A percentile compares a stretch with the other conserved stretches of the same genome.
Evolutionary conservation across 306 rosid species (phyloP).

Genomic region (Pueraria montana): DNA sequence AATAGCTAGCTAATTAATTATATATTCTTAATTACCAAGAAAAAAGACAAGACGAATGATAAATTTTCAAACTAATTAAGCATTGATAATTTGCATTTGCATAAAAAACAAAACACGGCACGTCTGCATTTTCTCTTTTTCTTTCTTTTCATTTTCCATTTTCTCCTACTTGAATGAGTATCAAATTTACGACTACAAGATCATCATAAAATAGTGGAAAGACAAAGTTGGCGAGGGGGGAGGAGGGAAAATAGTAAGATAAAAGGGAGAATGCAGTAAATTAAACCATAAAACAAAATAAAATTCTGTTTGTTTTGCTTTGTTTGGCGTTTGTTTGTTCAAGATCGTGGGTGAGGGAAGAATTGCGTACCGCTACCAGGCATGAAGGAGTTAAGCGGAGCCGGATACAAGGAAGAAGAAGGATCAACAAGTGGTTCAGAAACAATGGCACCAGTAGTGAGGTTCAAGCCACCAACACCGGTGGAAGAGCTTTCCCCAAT

Average conservation of each 20-base stretch:
- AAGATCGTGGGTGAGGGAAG: constrained; percentile 98
- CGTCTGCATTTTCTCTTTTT: constrained; percentile 43
- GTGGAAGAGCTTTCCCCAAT: constrained; percentile 70
- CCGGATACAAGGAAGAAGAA: constrained; percentile 66
- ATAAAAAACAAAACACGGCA: constrained; percentile 38
- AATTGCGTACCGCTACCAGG: constrained; percentile 98
- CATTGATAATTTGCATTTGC: constrained; percentile 48
- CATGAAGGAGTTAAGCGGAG: constrained; percentile 83
- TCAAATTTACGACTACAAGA: constrained; percentile 47
- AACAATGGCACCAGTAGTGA: constrained; percentile 55
- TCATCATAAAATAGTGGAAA: constrained; percentile 36
- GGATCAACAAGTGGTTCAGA: constrained; percentile 66
- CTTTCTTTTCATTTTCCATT: background rate
- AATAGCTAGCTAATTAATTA: background rate
- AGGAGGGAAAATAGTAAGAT: too few relatives aligned
- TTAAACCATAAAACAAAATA: constrained; percentile 18
- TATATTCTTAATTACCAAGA: constrained; percentile 27
- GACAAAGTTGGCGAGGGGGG: background rate
- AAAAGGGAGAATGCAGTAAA: background rate
- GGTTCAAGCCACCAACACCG: constrained; percentile 58
- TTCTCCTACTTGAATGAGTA: constrained; percentile 41
- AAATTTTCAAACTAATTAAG: constrained; percentile 19
- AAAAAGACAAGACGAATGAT: constrained; percentile 29
- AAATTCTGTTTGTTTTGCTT: background rate
- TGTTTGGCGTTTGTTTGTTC: constrained; percentile 49